These are phyloP conservation scores for Wallacemonas sp. DNA, from an alignment of 208 protist genomes.

Conservation along the genomic window DNA sequence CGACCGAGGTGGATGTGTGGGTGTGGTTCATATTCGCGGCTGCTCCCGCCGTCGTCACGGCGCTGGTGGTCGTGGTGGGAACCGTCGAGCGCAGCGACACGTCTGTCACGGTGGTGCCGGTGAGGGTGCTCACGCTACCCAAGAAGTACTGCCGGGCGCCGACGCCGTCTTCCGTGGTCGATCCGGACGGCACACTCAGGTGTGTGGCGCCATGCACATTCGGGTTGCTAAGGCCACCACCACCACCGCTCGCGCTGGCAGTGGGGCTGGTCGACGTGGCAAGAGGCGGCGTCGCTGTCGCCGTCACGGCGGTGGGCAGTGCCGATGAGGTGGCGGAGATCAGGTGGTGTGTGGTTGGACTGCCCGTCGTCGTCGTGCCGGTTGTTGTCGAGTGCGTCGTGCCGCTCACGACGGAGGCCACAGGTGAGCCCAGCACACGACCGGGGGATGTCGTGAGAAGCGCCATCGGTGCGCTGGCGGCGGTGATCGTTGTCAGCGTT, in stretches of 20 bases:
- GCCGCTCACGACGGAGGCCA: neutral
- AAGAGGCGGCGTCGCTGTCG: too few species aligned
- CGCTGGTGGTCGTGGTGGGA: neutral
- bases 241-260: too few species aligned
- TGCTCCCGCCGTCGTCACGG: too few species aligned
- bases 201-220: too few species aligned
- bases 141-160: neutral
- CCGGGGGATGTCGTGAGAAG: neutral
- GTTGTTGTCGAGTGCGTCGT: neutral
- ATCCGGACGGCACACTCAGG: too few species aligned
- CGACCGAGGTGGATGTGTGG: too few species aligned
- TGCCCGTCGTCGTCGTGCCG: neutral
- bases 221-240: too few species aligned
- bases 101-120: neutral
- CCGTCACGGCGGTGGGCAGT: too few species aligned
- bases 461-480: neutral
- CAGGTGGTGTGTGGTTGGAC: neutral
- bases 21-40: too few species aligned
- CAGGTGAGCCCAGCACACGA: neutral
- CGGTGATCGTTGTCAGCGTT: neutral
- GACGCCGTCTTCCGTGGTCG: neutral
- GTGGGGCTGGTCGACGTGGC: too few species aligned
- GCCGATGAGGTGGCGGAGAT: neutral
- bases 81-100: neutral
- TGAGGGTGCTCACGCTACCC: neutral